A percentile compares a stretch with the other conserved stretches of the same genome.
phyloP scores from a whole-genome alignment of 2,329 filamentous ascomycete genomes.

The Gremmenia infestans region DNA sequence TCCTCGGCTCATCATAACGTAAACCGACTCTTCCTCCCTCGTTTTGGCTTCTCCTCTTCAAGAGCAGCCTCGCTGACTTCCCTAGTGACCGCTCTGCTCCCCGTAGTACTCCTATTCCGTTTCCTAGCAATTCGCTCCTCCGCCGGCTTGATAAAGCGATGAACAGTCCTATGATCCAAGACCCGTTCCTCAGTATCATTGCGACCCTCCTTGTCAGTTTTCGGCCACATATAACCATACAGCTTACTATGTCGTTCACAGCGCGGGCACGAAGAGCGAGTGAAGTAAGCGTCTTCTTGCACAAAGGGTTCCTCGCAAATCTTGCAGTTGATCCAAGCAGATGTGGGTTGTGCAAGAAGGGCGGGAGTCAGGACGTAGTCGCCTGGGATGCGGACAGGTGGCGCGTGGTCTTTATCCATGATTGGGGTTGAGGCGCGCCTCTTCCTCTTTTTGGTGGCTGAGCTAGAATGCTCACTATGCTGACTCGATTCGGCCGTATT shows the following conservation, averaged over 20 bases:
- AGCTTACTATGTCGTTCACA: conserved; percentile 95
- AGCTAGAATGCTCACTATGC: background rate
- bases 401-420: conserved; percentile 24
- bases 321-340: conserved; percentile 83
- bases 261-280: conserved; percentile 77
- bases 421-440: conserved; percentile 11
- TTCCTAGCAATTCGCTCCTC: conserved; percentile 48
- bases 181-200: conserved; percentile 63
- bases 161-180: conserved; percentile 79
- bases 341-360: conserved; percentile 68
- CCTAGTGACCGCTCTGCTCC: conserved; percentile 19
- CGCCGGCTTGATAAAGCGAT: conserved; percentile 72
- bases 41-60: background rate
- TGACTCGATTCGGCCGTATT: conserved; percentile 1
- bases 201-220: conserved; percentile 77
- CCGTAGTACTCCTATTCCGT: conserved; percentile 17
- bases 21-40: conserved; percentile 5
- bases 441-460: conserved; percentile 13
- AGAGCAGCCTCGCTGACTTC: conserved; percentile 18
- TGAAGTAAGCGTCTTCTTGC: conserved; percentile 83
- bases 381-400: conserved; percentile 52
- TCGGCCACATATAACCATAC: conserved; percentile 94
- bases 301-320: conserved; percentile 81
- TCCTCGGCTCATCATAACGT: conserved; percentile 5
- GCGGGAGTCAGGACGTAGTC: conserved; percentile 80